Evolutionary conservation across 2,329 filamentous ascomycete species (phyloP), one percentile per base, ranked within the genome.

Genomic region (Phialophora expanda): DNA sequence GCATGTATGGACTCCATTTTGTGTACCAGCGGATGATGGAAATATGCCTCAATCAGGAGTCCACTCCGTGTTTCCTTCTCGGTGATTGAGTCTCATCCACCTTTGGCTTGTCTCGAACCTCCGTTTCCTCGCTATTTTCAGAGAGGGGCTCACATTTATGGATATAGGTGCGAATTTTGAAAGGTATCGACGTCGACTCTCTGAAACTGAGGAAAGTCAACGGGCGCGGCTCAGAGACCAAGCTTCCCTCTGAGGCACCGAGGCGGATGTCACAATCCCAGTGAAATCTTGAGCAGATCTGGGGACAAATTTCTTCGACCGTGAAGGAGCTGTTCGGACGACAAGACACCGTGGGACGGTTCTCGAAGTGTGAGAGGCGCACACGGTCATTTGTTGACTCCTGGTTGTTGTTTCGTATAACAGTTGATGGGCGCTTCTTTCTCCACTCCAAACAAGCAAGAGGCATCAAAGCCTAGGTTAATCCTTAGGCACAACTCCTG

Each of bases 141-240:
- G 3, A 8, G 14, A n/a, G 38, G 50, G 14, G 17, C 66, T 62
- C 50, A 65, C 32, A 44, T 26, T 38, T 7, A 12, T 22, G 51
- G 4, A 11, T 34, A 22, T 30, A 76, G 72, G 72, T 73, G 9
- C 73, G 73, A 7, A 73, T 72, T 2, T 51, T 77, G 9, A 68
- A 71, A 11, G 72, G 65, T 17, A 54, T 76, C 28, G 71, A 76
- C 44, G 50, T 75, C 8, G 70, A 71, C n/a, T 64, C 51, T 3
- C 64, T 76, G 50, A 72, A 73, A 44, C 62, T 74, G n/a, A 70
- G 72, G 46, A 69, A 74, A 56, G 68, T 73, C 57, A 62, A 71
- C 55, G 65, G 69, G 9, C 56, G 66, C 44, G 44, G 38, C 20
- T 12, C 34, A 44, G 24, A 12, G 30, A 50, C 55, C 64, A 61